A percentile compares a stretch with the other conserved stretches of the same genome.
These are phyloP conservation scores for Trametes hirsuta DNA, from an alignment of 1,284 basidiomycete species.

Conservation along the genomic window DNA sequence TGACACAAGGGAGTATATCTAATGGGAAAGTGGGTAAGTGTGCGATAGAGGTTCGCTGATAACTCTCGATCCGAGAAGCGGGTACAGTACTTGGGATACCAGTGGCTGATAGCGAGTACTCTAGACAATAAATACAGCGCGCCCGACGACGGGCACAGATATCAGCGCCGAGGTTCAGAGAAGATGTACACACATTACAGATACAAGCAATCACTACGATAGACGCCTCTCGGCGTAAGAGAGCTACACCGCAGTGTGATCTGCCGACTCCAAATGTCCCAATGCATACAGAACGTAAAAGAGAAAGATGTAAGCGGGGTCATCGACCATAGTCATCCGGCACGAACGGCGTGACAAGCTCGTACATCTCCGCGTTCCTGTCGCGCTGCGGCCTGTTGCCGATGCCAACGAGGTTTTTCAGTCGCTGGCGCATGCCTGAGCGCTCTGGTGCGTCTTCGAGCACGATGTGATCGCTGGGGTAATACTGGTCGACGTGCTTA, in stretches of 20 bases:
- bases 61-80: neutral
- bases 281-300: neutral
- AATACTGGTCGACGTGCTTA: conserved; percentile 64
- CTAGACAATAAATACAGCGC: conserved; percentile 12
- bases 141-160: neutral
- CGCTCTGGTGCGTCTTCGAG: conserved; percentile 41
- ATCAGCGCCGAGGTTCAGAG: neutral
- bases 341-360: conserved; percentile 76
- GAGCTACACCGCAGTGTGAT: neutral
- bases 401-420: conserved; percentile 65
- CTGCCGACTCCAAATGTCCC: neutral
- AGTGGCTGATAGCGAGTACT: neutral
- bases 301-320: neutral
- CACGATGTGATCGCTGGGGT: conserved; percentile 49
- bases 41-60: neutral
- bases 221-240: neutral
- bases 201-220: conserved; percentile 6
- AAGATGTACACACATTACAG: conserved; percentile 2
- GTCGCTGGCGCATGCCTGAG: conserved; percentile 45
- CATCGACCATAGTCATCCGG: conserved; percentile 36
- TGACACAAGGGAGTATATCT: neutral
- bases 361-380: conserved; percentile 75
- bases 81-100: neutral
- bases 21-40: neutral
- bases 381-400: conserved; percentile 46